phyloP scores from a whole-genome alignment of 2,329 filamentous ascomycete species.

The Aaosphaeria pasadenensis region DNA sequence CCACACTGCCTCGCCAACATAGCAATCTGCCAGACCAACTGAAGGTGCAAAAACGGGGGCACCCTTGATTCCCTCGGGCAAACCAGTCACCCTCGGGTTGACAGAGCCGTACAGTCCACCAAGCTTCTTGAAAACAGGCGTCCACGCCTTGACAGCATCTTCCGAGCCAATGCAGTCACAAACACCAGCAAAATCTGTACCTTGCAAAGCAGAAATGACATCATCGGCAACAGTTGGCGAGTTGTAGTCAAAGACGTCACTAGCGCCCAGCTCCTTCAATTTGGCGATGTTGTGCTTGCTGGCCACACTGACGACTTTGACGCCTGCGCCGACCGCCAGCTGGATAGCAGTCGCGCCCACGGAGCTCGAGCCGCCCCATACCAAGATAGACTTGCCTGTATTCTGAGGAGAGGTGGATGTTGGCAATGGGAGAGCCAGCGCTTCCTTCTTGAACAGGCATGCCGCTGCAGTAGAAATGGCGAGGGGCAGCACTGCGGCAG shows the following conservation, averaged over 20 bases:
- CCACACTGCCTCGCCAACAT: conserved; percentile 32
- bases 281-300: conserved; percentile 30
- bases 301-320: conserved; percentile 40
- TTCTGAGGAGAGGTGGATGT: conserved; percentile 27
- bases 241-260: conserved; percentile 32
- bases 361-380: conserved; percentile 51
- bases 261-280: conserved; percentile 27
- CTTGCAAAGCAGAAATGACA: conserved; percentile 39
- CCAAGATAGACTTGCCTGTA: conserved; percentile 39
- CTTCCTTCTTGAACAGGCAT: conserved; percentile 41
- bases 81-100: conserved; percentile 13
- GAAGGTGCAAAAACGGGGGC: conserved; percentile 16
- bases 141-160: conserved; percentile 19
- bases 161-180: conserved; percentile 37
- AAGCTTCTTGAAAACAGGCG: conserved; percentile 24
- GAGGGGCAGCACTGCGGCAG: conserved; percentile 43
- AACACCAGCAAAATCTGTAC: conserved; percentile 41
- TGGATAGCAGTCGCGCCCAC: conserved; percentile 46
- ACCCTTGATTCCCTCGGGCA: conserved; percentile 27
- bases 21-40: conserved; percentile 18
- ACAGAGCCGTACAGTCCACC: conserved; percentile 28
- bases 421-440: conserved; percentile 40
- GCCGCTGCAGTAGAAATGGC: conserved; percentile 43
- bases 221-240: conserved; percentile 31
- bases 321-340: conserved; percentile 39